Evolutionary conservation across 2,329 filamentous ascomycete genomes (phyloP), one percentile per base, ranked within the genome.

Genomic region (Ustilaginoidea virens): DNA sequence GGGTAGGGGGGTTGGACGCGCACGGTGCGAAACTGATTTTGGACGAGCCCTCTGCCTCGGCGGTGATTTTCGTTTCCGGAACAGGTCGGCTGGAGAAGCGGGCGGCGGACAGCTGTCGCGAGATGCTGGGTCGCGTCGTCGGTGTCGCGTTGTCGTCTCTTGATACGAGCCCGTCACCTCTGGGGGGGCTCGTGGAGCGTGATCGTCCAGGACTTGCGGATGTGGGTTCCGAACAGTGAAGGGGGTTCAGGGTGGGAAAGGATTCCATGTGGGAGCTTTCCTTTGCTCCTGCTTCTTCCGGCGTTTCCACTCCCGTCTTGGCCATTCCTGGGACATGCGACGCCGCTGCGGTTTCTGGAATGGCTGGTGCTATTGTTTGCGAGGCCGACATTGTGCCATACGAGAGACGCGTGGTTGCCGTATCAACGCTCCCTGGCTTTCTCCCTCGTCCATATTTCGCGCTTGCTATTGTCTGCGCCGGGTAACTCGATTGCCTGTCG

Each of bases 11-110:
- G 12, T 39, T 43, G 6, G 37, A 37, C 6, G 41, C 44, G 10
- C 45, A 39, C 7, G 52, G 47, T 5, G 53, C 71, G 49, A 90
- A 92, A 67, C 80, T 80, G 36, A 92, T 85, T 21, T 44, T 52
- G 1, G 67, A n/a, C n/a, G n/a, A 58, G 1, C 43, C 44, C 1
- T 66, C 70, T 32, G 77, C 79, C 34, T 79, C 69, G 1, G 61
- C 58, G 3, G 69, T 69, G 14, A 83, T 65, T 35, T 63, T 68
- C 2, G 80, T 75, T 38, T 78, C 70, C 0, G 80, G 81, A 1
- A 81, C 71, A 0, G 80, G 72, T 5, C 70, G 72, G 28, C 77
- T 85, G 1, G 74, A 77, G 47, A 87, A 87, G 21, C 70, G 69
- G 25, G 67, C 55, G 2, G 64, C 43, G 1, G 58, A 72, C 14